Evolutionary conservation across 2,329 filamentous ascomycete species (phyloP), one percentile per base, ranked within the genome.

Genomic region (Penicillium psychrosexuale): DNA sequence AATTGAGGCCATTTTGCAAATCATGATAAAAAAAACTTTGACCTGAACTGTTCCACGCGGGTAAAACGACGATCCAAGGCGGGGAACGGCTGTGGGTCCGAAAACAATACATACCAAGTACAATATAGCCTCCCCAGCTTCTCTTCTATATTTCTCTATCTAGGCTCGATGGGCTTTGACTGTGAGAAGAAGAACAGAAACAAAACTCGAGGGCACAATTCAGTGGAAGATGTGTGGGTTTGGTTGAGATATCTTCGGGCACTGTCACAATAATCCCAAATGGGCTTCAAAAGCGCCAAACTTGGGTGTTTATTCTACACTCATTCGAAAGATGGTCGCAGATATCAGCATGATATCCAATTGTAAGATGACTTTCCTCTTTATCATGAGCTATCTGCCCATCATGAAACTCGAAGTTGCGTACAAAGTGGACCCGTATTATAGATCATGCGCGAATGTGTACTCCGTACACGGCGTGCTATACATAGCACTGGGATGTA

Each of bases 1-100:
- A 1, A 46, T 37, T 6, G 52, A 47, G n/a, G 43, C 33, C 61
- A 61, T 63, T 33, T 30, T 36, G 11, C 27, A 17, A 11, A 31
- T 33, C 36, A 8, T 37, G 17, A 31, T 9, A 7, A 15, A 24
- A 19, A 17, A 9, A 5, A 17, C 19, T 22, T 11, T 33, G 9
- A 31, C 6, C 9, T 17, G 28, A 31, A 28, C 17, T 17, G 50
- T 31, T 47, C 24, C 17, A 28, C 22, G 13, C 3, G 30, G 30
- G 8, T 37, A 24, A 17, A 49, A 24, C 13, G 34, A 31, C 34
- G 17, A 40, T 50, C 33, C 15, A 11, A 42, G 44, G 51, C 49
- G 50, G 40, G 40, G 34, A 38, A 31, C 50, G 22, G 37, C 3
- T 38, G 43, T 47, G 51, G 51, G 24, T 37, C 15, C 28, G 7